phyloP scores from a whole-genome alignment of 306 rosid species.

The Pterocarpus santalinus region DNA sequence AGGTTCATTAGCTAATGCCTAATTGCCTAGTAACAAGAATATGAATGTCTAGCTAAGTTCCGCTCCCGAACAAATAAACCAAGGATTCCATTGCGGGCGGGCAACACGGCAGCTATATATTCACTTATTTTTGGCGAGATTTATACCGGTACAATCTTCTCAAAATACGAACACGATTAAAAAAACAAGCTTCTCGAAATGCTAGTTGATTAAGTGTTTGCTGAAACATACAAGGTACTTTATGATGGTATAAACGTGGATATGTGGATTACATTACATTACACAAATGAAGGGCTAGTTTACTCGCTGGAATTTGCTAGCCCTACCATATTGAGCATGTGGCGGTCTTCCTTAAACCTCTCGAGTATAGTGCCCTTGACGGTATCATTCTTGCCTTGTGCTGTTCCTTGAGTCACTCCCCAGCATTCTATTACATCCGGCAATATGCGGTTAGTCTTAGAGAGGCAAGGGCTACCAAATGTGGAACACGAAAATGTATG shows the following conservation, averaged over 20 bases:
- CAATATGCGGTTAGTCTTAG: slow-evolving; percentile 63
- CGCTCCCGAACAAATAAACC: no score
- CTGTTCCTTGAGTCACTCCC: slow-evolving; percentile 68
- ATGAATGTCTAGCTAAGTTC: background rate
- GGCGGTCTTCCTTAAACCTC: slow-evolving; percentile 86
- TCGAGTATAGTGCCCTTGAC: slow-evolving; percentile 67
- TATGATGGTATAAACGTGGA: no score
- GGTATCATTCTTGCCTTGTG: slow-evolving; percentile 55
- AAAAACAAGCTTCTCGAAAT: background rate
- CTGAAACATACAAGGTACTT: no score
- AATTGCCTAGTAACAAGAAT: background rate
- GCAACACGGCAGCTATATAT: no score
- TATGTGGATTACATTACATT: background rate
- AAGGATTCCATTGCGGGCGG: no score
- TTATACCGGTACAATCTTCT: background rate
- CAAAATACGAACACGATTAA: background rate
- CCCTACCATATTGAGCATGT: slow-evolving; percentile 82
- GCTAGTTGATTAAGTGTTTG: background rate
- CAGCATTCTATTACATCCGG: slow-evolving; percentile 96
- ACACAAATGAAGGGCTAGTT: background rate
- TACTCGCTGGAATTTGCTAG: slow-evolving; percentile 85
- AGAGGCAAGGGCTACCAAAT: slow-evolving; percentile 89
- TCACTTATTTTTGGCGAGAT: background rate
- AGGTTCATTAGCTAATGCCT: background rate
- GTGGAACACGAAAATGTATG: slow-evolving; percentile 84